Conservation (phyloP, 805 yeast genomes). For the Jamesozyma piceae region DNA sequence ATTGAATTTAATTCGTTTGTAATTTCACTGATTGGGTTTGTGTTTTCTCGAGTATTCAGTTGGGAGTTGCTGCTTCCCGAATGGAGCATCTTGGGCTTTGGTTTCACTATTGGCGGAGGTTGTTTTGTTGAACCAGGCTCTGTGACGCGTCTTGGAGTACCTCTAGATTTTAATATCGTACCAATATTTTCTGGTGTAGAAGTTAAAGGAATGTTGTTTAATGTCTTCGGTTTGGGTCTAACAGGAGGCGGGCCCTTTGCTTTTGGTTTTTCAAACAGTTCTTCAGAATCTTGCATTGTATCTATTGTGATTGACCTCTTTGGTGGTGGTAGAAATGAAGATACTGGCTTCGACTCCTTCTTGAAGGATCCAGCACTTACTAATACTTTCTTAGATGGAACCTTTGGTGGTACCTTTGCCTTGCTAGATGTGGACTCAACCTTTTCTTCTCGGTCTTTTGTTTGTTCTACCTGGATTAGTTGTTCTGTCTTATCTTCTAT, state of each 20-base stretch:
- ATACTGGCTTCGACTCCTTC: not conserved
- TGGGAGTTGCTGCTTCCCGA: not conserved
- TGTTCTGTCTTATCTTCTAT: not conserved
- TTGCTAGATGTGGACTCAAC: not conserved
- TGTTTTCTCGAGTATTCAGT: not conserved
- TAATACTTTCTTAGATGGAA: not conserved
- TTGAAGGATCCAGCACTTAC: not conserved
- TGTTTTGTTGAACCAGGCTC: conserved; percentile 1
- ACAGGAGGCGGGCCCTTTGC: conserved; percentile 1
- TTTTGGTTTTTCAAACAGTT: not conserved
- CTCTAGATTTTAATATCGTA: not conserved
- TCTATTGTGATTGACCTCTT: conserved; percentile 4
- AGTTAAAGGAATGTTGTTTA: not conserved
- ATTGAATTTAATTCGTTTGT: conserved; percentile 2
- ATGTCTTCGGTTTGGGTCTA: conserved; percentile 3
- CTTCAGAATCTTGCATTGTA: not conserved
- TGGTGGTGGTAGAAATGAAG: conserved; percentile 25
- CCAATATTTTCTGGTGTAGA: not conserved
- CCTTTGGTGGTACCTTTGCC: not conserved
- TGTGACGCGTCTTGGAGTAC: not conserved
- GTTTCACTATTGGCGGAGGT: conserved; percentile 24
- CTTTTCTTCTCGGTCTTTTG: not conserved
- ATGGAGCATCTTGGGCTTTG: conserved; percentile 19
- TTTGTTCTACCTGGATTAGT: not conserved
- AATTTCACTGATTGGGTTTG: not conserved